These are phyloP conservation scores for Elaeis oleifera DNA, from an alignment of 202 grass and related monocot genomes.

Conservation along the genomic window DNA sequence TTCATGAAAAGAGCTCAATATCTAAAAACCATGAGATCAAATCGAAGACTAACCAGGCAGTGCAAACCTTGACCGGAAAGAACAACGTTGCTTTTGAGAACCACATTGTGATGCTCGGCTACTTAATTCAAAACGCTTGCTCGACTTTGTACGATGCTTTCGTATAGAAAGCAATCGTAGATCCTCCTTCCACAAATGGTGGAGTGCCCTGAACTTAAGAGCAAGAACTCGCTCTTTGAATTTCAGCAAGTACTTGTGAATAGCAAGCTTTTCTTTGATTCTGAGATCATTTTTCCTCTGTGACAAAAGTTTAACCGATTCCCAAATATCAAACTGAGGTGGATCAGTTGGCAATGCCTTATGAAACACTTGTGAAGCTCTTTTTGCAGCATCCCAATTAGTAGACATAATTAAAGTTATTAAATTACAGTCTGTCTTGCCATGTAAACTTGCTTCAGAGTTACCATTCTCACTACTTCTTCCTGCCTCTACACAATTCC, in stretches of 20 bases:
- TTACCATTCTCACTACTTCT: neutral
- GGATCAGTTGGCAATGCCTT: conserved; percentile 30
- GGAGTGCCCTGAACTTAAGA: conserved; percentile 71
- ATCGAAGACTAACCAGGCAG: conserved; percentile 45
- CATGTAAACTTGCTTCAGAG: conserved; percentile 16
- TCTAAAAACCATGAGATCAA: neutral
- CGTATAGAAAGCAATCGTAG: conserved; percentile 46
- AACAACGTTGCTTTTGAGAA: conserved; percentile 55
- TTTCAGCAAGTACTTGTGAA: conserved; percentile 36
- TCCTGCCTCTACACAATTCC: conserved; percentile 18
- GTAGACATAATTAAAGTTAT: conserved; percentile 31
- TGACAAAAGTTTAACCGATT: conserved; percentile 24
- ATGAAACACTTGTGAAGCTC: conserved; percentile 30
- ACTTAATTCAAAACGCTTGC: conserved; percentile 47
- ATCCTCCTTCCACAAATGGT: conserved; percentile 82
- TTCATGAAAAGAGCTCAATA: too few species aligned
- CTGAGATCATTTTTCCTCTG: conserved; percentile 29
- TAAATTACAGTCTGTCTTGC: conserved; percentile 33
- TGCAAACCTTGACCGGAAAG: conserved; percentile 38
- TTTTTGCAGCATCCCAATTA: conserved; percentile 37
- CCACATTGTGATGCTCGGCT: conserved; percentile 35
- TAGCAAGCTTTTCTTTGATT: conserved; percentile 49
- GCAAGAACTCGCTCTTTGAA: conserved; percentile 76
- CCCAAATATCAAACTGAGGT: conserved; percentile 33
- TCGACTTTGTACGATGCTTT: conserved; percentile 59